Base-by-base conservation (phyloP, 2,329 filamentous ascomycete species). In the Biscogniauxia marginata region DNA sequence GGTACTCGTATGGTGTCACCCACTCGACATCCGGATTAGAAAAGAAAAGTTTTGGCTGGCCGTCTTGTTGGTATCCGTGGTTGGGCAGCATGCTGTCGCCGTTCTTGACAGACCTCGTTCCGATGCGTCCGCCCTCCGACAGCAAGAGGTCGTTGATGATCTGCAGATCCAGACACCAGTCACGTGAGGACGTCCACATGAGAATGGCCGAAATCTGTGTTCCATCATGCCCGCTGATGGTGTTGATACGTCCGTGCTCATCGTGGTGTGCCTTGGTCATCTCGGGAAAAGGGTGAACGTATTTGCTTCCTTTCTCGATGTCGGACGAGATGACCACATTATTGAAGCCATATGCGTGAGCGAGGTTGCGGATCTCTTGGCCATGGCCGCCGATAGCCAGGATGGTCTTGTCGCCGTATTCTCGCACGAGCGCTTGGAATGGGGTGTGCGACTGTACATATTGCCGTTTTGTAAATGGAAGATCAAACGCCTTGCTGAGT, bases 381-480 rank as follows among this genome's bases (percentile, higher is more conserved):
- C 65, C 67, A 4, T 79, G 74, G 2, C 83, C 83, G 7, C 83
- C 83, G 7, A 83, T 73, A 0, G 81, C 79, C 18, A 86, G 68
- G 22, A 85, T 73, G 44, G 75, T 77, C 63, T 80, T 78, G 49
- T 82, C 77, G 19, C 80, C 75, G 50, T 84, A 77, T 19, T 63
- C 24, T 0, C 60, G 55, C 1, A 84, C 79, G 52, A 88, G 73
- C 53, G 84, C 79, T 24, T 79, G 80, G 66, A 89, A 90, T 0
- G 89, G 89, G 0, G 88, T 91, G 71, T 93, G 89, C 21, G 84
- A 88, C 68, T 92, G 89, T 9, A 92, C 79, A 61, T 91, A 86
- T 50, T 73, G 70, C n/a, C 56, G 49, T 7, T 60, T 46, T 21
- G 64, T 54, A 7, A 82, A 78, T 34, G 82, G 76, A 34, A 92